Conservation (phyloP, 2,329 filamentous ascomycete genomes). For the Neopestalotiopsis sp. region DNA sequence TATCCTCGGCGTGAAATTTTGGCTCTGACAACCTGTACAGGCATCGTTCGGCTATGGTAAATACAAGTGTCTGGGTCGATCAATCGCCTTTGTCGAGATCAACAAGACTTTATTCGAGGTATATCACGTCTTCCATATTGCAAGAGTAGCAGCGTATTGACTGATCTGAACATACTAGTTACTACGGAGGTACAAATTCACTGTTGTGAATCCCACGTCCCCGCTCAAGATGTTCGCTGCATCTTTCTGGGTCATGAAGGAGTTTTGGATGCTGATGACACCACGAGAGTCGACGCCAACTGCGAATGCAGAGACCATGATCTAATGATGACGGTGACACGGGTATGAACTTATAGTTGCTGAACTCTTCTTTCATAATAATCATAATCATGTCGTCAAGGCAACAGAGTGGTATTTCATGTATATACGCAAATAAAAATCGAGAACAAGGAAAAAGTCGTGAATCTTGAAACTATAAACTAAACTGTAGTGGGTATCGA, state of each 20-base stretch:
- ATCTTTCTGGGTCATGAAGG: slow-evolving; percentile 12
- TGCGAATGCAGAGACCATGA: neutral
- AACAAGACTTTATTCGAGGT: slow-evolving; percentile 23
- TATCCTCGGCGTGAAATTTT: neutral
- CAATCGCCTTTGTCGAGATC: slow-evolving; percentile 23
- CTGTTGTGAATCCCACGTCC: neutral
- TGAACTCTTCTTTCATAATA: neutral
- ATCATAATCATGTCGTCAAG: neutral
- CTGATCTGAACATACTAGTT: neutral
- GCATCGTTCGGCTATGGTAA: slow-evolving; percentile 21
- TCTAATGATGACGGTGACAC: neutral
- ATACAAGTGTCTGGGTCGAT: slow-evolving; percentile 24
- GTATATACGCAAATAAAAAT: neutral
- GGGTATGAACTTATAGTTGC: neutral
- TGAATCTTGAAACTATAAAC: slow-evolving; percentile 17
- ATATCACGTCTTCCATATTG: neutral
- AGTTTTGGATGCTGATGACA: slow-evolving; percentile 12
- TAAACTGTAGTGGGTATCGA: slow-evolving; percentile 20
- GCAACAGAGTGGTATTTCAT: neutral
- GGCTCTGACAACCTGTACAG: neutral
- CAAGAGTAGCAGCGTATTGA: neutral
- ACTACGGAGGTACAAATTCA: slow-evolving; percentile 3
- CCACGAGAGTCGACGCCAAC: neutral
- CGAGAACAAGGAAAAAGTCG: slow-evolving; percentile 10
- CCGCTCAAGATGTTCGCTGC: slow-evolving; percentile 8